Conservation (phyloP, 306 rosid species). For the Sicyos edulis region DNA sequence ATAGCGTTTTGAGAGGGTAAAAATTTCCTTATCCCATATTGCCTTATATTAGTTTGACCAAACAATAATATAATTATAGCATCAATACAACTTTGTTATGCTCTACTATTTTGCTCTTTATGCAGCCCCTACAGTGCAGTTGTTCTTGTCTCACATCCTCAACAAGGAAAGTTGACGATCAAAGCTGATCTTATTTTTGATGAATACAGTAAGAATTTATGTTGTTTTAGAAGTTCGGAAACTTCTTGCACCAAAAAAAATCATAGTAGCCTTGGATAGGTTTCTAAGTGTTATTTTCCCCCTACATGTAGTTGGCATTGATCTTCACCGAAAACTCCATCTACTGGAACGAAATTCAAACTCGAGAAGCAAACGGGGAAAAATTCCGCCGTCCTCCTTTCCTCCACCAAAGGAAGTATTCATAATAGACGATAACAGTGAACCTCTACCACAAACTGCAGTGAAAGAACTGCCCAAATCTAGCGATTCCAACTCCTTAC, state of each 20-base stretch:
- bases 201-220: conserved; percentile 57
- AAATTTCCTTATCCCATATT: neutral
- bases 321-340: conserved; percentile 53
- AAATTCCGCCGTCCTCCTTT: conserved; percentile 32
- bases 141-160: conserved; percentile 49
- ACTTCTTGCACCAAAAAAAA: neutral
- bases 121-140: conserved; percentile 79
- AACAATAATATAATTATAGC: neutral
- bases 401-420: conserved; percentile 42
- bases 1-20: neutral
- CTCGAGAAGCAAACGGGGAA: conserved; percentile 33
- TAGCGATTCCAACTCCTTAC: conserved; percentile 26
- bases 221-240: conserved; percentile 19
- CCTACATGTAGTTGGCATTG: conserved; percentile 70
- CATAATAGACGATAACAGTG: conserved; percentile 48
- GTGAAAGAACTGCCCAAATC: conserved; percentile 34
- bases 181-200: conserved; percentile 75
- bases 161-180: conserved; percentile 64
- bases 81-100: neutral
- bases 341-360: conserved; percentile 40
- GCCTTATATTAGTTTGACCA: neutral
- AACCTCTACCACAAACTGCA: conserved; percentile 30
- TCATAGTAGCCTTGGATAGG: conserved; percentile 13
- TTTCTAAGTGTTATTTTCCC: conserved; percentile 10
- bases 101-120: conserved; percentile 15